Evolutionary conservation across 441 rosid species (phyloP), one percentile per base, ranked within the genome.

Genomic region (Erysimum cheiri): DNA sequence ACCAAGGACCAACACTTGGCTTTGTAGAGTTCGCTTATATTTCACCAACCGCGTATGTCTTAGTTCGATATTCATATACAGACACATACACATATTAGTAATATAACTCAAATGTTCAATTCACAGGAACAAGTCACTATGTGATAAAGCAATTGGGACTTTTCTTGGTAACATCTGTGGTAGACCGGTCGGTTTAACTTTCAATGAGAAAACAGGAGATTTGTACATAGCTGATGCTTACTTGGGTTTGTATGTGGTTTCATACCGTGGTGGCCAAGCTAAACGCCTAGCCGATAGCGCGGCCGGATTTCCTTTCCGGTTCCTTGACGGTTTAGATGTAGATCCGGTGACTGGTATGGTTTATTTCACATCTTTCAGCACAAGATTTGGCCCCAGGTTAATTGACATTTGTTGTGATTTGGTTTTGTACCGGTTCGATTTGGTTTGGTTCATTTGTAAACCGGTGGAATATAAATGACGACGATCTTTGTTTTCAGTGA

Each of bases 221-320:
- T 80, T 85, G 9, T 82, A 77, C 81, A 72, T 85, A 29, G 87
- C 87, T 12, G 90, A 85, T 53, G 85, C 87, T 1, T 84, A 75
- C 60, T 68, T 77, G 77, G 90, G 90, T 14, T 67, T 85, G 29
- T 82, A 82, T 1, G 59, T 48, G 37, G 85, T 83, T 8, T 82
- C 86, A 4, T 64, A 71, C 1, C 71, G 35, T 19, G 89, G 90
- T 0, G 87, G 90, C 3, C 35, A 53, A 29, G 85, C 83, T 28
- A 47, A 54, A 0, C 64, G 41, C 4, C 54, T 82, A 14, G 80
- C 77, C 2, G 54, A 76, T n/a, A 57, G 58, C 5, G 80, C 73
- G 2, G 62, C 71, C 6, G 79, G 75, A 11, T 11, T 37, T 12
- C 72, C 85, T 1, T 65, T 82, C 26, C 36, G 52, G 53, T 81